Percentiles rank a stretch among this genome's conserved stretches.
These are phyloP conservation scores for Hypoxylon subgilvum DNA, from an alignment of 495 filamentous ascomycete species.

Conservation along the genomic window DNA sequence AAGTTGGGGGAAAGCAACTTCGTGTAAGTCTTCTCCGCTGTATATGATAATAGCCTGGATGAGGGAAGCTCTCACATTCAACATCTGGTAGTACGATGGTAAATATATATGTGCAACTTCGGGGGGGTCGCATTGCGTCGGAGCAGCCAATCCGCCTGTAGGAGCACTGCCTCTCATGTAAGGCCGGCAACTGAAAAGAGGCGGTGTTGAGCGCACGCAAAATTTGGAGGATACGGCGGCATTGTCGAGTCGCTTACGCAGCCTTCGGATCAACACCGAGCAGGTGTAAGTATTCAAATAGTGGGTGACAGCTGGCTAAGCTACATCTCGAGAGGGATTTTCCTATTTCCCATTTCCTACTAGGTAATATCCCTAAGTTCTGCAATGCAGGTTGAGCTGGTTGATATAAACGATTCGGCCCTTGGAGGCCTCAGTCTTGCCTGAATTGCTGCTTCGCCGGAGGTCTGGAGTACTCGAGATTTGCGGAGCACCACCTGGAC, in stretches of 20 bases:
- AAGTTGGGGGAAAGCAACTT: conserved; percentile 10
- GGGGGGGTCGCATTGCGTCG: conserved; percentile 21
- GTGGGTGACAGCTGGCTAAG: conserved; percentile 1
- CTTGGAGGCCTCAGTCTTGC: not conserved
- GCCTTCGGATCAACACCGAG: conserved; percentile 2
- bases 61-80: conserved; percentile 10
- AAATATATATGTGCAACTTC: conserved; percentile 22
- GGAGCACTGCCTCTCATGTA: conserved; percentile 26
- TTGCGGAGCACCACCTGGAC: conserved; percentile 11
- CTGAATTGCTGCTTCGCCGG: not conserved
- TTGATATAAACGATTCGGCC: not conserved
- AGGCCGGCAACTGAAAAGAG: conserved; percentile 22
- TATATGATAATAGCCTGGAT: conserved; percentile 30
- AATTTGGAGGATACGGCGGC: conserved; percentile 11
- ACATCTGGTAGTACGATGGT: conserved; percentile 18
- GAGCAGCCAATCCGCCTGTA: conserved; percentile 21
- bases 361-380: not conserved
- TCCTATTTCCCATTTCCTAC: not conserved
- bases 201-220: conserved; percentile 9
- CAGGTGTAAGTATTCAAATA: not conserved
- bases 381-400: not conserved
- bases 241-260: conserved; percentile 15
- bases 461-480: not conserved
- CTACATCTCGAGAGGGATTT: too few species aligned
- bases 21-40: conserved; percentile 12